Base-by-base conservation (phyloP, 2,329 filamentous ascomycete species). In the Penicillium corylophilum region DNA sequence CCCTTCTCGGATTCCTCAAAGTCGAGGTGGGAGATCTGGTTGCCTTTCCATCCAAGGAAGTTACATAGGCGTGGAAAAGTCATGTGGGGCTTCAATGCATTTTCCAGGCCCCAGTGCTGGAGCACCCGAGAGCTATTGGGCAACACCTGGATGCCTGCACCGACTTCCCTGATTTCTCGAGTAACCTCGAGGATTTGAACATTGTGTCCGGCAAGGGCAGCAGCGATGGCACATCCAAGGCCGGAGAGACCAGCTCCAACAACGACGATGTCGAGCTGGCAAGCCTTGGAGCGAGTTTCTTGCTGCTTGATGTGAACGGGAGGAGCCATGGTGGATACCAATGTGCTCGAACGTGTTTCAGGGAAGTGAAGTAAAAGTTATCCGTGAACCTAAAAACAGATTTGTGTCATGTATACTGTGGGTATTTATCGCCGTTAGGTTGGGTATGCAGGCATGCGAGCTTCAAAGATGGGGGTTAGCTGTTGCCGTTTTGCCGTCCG, bases 21-120 rank as follows among this genome's bases (percentile, higher is more conserved):
- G 55, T 82, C 71, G 69, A 82, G 75, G 1, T 67, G 63, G 0
- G 76, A 76, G 7, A 83, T 69, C 16, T 64, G 56, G 23, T 80
- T 73, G 3, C 80, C 79, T 48, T 79, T 80, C 80, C 79, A 82
- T 1, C 76, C 74, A 26, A 78, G 63, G 64, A 82, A 80, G 49
- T 81, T 81, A 56, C 67, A 75, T 48, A 64, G 70, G 50, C 63
- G 66, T 4, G 67, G 80, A 66, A 57, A 67, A 6, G 75, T 80
- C 50, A 71, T 75, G 57, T 67, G 65, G 18, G 62, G 65, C 4
- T 65, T 64, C 2, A 82, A 63, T 1, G 59, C 59, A 0, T 74
- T 66, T 48, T 74, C 71, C 3, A 82, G 65, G 1, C 79, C 79
- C 64, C 64, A 68, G 26, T 65, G 58, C 9, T 66, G 60, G 0